Evolutionary conservation across 2,329 filamentous ascomycete genomes (phyloP).

Genomic region (Colletotrichum kahawae): DNA sequence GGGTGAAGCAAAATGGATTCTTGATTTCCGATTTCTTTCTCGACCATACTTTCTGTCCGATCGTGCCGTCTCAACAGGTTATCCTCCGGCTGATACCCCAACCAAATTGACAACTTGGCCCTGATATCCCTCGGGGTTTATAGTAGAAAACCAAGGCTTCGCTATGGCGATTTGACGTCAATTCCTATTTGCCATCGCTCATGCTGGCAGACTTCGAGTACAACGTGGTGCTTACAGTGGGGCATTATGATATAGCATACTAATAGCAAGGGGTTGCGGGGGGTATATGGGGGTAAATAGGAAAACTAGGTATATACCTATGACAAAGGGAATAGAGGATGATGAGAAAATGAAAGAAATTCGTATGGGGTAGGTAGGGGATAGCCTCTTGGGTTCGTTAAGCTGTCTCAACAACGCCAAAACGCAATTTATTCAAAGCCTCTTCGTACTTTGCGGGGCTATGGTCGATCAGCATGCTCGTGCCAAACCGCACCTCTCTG

Average conservation of each 20-base stretch:
- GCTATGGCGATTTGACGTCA: neutral
- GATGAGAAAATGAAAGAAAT: neutral
- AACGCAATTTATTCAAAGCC: constrained; percentile 64
- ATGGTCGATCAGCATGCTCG: constrained; percentile 78
- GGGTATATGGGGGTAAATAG: constrained; percentile 3
- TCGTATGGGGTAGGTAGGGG: neutral
- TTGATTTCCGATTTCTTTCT: neutral
- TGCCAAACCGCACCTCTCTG: constrained; percentile 72
- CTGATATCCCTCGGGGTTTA: neutral
- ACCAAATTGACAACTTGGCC: neutral
- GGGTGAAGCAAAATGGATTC: neutral
- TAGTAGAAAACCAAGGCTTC: neutral
- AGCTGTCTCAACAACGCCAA: constrained; percentile 46
- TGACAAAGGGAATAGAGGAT: neutral
- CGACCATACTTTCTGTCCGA: neutral
- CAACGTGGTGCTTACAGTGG: neutral
- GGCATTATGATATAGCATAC: neutral
- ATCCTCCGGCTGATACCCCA: neutral
- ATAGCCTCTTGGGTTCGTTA: neutral
- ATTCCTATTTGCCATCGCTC: neutral
- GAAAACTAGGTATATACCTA: neutral
- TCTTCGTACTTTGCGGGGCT: constrained; percentile 77
- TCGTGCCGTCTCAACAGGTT: neutral
- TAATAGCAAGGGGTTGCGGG: neutral
- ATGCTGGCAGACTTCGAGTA: neutral